Evolutionary conservation across 805 yeast species (phyloP).

Genomic region (Myxozyma udenii): DNA sequence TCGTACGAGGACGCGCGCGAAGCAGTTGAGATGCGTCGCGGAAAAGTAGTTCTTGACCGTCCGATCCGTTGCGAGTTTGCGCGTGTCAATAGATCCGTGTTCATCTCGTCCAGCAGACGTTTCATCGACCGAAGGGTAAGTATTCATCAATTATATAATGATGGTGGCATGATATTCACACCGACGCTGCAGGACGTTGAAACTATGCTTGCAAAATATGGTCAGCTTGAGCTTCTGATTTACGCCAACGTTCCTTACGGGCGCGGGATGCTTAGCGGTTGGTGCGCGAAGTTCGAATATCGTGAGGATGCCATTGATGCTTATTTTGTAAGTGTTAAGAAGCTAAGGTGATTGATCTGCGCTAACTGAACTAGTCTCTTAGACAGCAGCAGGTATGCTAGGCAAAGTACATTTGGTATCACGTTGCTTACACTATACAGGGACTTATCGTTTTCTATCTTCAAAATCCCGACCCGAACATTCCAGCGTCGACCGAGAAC

Average conservation of each 20-base stretch:
- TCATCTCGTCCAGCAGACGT: slow-evolving; percentile 42
- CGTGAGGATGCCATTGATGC: slow-evolving; percentile 87
- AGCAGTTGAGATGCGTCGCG: slow-evolving; percentile 24
- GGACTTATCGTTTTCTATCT: slow-evolving; percentile 16
- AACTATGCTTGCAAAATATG: slow-evolving; percentile 14
- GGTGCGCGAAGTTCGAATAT: slow-evolving; percentile 76
- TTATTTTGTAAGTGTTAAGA: slow-evolving; percentile 47
- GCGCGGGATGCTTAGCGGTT: slow-evolving; percentile 34
- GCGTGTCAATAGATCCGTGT: slow-evolving; percentile 82
- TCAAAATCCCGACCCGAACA: slow-evolving; percentile 40
- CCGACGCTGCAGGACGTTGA: slow-evolving; percentile 18
- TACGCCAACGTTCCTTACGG: slow-evolving; percentile 21
- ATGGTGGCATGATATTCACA: neutral
- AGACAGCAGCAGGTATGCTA: neutral
- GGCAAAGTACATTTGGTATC: neutral
- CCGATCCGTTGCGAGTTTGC: slow-evolving; percentile 85
- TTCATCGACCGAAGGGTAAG: slow-evolving; percentile 10
- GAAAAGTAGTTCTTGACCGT: slow-evolving; percentile 23
- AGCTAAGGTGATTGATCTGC: too few species aligned
- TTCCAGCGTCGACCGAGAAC: slow-evolving; percentile 55
- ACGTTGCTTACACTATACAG: too few species aligned
- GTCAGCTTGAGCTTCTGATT: slow-evolving; percentile 25
- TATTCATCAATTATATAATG: neutral
- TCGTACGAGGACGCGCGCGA: slow-evolving; percentile 29
- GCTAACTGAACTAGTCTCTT: slow-evolving; percentile 4